These are phyloP conservation scores for Cyberlindnera bimundalis DNA, from an alignment of 805 yeast species.

Conservation along the genomic window DNA sequence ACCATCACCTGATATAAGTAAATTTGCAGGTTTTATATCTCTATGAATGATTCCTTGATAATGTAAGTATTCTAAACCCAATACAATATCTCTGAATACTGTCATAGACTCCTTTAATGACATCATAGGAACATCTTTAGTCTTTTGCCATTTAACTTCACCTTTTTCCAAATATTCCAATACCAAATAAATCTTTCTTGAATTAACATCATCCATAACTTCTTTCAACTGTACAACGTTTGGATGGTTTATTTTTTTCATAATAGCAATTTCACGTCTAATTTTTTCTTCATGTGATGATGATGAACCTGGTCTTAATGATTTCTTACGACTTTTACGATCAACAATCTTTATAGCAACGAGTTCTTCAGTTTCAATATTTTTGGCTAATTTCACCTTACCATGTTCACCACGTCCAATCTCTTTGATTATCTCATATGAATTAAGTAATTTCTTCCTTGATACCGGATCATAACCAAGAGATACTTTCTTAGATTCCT, in stretches of 20 bases:
- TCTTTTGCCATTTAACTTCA: conserved; percentile 78
- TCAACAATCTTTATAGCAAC: conserved; percentile 96
- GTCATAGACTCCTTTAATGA: conserved; percentile 63
- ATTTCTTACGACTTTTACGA: conserved; percentile 47
- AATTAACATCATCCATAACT: conserved; percentile 80
- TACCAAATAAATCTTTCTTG: conserved; percentile 85
- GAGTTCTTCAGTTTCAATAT: conserved; percentile 53
- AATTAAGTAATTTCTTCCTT: conserved; percentile 76
- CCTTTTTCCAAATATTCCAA: conserved; percentile 89
- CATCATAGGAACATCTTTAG: conserved; percentile 61
- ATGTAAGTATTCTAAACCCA: conserved; percentile 89
- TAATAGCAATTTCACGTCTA: conserved; percentile 84
- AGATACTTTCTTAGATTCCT: conserved; percentile 76
- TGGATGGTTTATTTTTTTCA: conserved; percentile 89
- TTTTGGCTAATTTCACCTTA: conserved; percentile 89
- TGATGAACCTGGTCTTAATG: conserved; percentile 39
- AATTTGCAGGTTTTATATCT: conserved; percentile 93
- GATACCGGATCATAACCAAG: conserved; percentile 88
- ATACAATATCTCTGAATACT: conserved; percentile 76
- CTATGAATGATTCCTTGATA: conserved; percentile 89
- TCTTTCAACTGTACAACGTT: conserved; percentile 85
- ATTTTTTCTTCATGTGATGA: conserved; percentile 64
- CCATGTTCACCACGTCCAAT: conserved; percentile 98
- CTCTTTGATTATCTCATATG: conserved; percentile 84
- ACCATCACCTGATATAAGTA: conserved; percentile 65